Evolutionary conservation across 441 rosid genomes (phyloP), one percentile per base, ranked within the genome.

Genomic region (Capsella rubella): DNA sequence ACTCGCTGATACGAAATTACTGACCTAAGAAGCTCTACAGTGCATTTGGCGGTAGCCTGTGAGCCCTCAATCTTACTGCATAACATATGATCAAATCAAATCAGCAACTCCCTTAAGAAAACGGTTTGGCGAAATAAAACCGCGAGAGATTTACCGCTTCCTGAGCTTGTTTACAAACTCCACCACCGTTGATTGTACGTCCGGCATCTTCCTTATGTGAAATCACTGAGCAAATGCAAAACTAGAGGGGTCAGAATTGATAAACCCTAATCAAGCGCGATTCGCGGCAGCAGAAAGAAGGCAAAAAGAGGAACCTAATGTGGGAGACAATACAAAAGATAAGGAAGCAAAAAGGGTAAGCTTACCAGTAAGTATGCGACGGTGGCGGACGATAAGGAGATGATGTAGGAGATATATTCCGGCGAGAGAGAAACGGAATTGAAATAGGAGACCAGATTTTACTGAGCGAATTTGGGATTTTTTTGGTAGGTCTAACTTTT

Each of bases 31-130:
- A 96, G 81, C 67, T 91, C 97, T 5, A 91, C 97, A 0, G 99
- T 83, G 78, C 77, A 89, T 85, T 79, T 87, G 0, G 99, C 92
- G 9, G 98, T 91, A 21, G 98, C 97, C n/a, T 90, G 97, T 45
- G 98, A 91, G 35, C 99, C 99, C 76, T 96, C 99, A 43, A 96
- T 87, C 90, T 90, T 87, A 47, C 97, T 91, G 92, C 72, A 70
- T 25, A n/a, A 3, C 50, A 45, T 57, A 46, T 35, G 68, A 67
- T 59, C 34, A 27, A 61, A 68, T 62, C 46, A 16, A 54, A 67
- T 61, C 34, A 62, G 42, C 25, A 62, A 72, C 13, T 18, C 29
- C 51, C 51, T 59, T 15, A 13, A 42, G 52, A 42, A 32, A 39
- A 55, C 49, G 69, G 60, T 52, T 66, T 80, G 16, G 60, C 72